These are phyloP conservation scores for Coemansia sp. DNA, from an alignment of 192 early-diverging fungal genomes.

Conservation along the genomic window DNA sequence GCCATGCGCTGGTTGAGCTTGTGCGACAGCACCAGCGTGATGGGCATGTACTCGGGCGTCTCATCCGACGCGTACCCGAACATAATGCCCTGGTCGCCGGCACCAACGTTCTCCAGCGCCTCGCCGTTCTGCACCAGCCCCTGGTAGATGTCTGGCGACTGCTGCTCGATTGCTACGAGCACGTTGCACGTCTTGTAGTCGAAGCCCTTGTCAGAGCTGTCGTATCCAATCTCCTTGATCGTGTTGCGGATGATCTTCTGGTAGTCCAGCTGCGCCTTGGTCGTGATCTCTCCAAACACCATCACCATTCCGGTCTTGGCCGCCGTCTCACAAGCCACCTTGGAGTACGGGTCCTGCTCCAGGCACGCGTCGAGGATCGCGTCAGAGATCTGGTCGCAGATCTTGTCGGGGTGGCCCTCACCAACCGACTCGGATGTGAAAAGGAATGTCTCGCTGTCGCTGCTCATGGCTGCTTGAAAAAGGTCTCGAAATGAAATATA, in stretches of 20 bases:
- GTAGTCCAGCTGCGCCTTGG: slow-evolving; percentile 97
- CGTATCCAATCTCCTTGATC: slow-evolving; percentile 99
- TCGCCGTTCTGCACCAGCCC: slow-evolving; percentile 92
- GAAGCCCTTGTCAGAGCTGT: slow-evolving; percentile 98
- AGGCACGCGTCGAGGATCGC: slow-evolving; percentile 98
- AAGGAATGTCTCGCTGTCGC: slow-evolving; percentile 82
- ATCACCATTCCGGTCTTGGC: slow-evolving; percentile 99
- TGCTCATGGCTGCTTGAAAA: slow-evolving; percentile 32
- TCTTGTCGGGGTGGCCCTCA: slow-evolving; percentile 99
- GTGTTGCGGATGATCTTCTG: slow-evolving; percentile 99
- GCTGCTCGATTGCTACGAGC: slow-evolving; percentile 99
- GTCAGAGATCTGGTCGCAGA: slow-evolving; percentile 99
- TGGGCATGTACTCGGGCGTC: slow-evolving; percentile 98
- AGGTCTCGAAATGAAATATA: background rate
- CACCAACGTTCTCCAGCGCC: slow-evolving; percentile 95
- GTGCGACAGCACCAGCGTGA: slow-evolving; percentile 93
- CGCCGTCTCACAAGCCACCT: slow-evolving; percentile 99
- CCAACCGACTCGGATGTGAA: slow-evolving; percentile 99
- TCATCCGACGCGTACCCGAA: slow-evolving; percentile 98
- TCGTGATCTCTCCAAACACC: slow-evolving; percentile 99
- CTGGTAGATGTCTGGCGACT: slow-evolving; percentile 99
- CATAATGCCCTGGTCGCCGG: slow-evolving; percentile 98
- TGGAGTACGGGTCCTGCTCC: slow-evolving; percentile 91
- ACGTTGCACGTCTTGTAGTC: slow-evolving; percentile 99
- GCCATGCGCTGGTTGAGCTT: slow-evolving; percentile 96